These are phyloP conservation scores for Stephanodiscus minutulus DNA, from an alignment of 108 stramenopile genomes.

Conservation along the genomic window DNA sequence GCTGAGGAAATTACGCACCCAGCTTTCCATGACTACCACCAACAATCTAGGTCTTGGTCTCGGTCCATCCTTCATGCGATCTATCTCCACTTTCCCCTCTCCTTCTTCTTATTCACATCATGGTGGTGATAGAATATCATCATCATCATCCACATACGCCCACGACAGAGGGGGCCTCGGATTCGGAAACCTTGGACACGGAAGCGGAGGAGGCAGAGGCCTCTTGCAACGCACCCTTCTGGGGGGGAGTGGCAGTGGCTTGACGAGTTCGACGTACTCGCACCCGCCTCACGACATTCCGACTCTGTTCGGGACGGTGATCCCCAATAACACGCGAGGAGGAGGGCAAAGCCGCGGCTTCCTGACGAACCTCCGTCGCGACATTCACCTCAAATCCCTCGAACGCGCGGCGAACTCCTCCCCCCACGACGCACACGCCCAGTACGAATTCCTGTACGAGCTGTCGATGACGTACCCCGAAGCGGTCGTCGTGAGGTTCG, in stretches of 20 bases:
- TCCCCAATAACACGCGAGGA: slow-evolving; percentile 5
- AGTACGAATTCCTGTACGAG: slow-evolving; percentile 70
- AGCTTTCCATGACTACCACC: not conserved
- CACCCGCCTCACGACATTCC: not conserved
- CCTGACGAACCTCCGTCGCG: slow-evolving; percentile 38
- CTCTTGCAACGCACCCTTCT: slow-evolving; percentile 1
- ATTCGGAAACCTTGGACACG: not conserved
- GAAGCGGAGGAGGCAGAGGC: not conserved
- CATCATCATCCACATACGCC: not conserved
- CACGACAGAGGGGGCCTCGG: not conserved
- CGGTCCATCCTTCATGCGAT: slow-evolving; percentile 10
- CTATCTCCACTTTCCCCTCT: not conserved
- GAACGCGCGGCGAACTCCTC: slow-evolving; percentile 73
- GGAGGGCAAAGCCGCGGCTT: slow-evolving; percentile 35
- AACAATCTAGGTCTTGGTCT: slow-evolving; percentile 6
- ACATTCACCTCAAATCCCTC: slow-evolving; percentile 69
- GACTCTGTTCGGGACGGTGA: too few species aligned
- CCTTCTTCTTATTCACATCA: slow-evolving; percentile 1
- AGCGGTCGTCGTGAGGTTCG: slow-evolving; percentile 74
- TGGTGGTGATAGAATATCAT: not conserved
- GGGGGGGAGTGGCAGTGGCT: not conserved
- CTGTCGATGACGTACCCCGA: slow-evolving; percentile 65
- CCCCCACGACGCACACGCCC: slow-evolving; percentile 61
- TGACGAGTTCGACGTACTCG: not conserved
- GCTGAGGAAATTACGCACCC: slow-evolving; percentile 18